These are phyloP conservation scores for Bolboschoenoplectus hybrid DNA, from an alignment of 202 grass and related monocot species.

Conservation along the genomic window DNA sequence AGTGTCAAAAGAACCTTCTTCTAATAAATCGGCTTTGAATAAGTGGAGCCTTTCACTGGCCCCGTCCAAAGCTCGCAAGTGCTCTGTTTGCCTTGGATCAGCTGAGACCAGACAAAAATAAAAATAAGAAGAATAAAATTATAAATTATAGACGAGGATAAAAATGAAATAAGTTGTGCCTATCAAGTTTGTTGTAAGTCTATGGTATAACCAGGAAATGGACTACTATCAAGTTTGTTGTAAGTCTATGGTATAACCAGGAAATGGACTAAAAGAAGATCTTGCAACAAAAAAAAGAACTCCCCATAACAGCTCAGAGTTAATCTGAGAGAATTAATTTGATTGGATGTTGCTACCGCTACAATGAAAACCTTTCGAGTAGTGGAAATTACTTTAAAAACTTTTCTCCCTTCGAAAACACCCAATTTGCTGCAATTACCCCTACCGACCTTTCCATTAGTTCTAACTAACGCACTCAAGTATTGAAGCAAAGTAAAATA, in stretches of 20 bases:
- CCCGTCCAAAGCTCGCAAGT: conserved; percentile 43
- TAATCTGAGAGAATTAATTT: background rate
- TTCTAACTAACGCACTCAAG: background rate
- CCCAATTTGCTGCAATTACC: background rate
- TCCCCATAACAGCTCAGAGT: background rate
- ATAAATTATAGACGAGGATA: background rate
- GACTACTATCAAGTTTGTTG: too few relatives aligned
- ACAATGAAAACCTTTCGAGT: background rate
- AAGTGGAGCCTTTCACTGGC: conserved; percentile 41
- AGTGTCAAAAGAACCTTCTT: conserved; percentile 32
- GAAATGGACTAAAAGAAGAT: background rate
- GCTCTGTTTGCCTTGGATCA: conserved; percentile 44
- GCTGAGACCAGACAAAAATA: conserved; percentile 19
- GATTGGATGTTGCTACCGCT: background rate
- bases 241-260: background rate
- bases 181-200: background rate
- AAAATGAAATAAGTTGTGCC: background rate
- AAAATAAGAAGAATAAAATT: background rate
- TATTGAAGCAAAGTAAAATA: background rate
- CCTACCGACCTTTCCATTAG: background rate
- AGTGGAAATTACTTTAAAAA: background rate
- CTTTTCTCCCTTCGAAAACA: background rate
- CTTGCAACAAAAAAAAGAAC: background rate
- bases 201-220: too few relatives aligned
- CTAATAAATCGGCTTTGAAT: conserved; percentile 32